phyloP scores from a whole-genome alignment of 164 flowering plant genomes.

The Macadamia tetraphylla region DNA sequence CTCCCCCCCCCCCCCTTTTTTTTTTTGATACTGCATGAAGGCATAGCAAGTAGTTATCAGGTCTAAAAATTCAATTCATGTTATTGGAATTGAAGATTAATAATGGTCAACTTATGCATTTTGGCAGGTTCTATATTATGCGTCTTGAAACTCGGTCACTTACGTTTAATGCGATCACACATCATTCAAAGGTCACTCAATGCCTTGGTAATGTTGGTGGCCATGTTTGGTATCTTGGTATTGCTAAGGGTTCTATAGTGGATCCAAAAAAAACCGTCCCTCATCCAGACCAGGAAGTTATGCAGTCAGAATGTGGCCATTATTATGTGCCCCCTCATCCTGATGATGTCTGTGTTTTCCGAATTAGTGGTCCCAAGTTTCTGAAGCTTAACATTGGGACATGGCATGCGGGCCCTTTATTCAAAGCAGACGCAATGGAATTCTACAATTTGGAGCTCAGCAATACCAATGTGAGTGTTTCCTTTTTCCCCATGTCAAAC shows the following conservation, averaged over 20 bases:
- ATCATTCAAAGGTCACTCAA: conserved; percentile 90
- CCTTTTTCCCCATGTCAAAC: not conserved
- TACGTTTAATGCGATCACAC: conserved; percentile 59
- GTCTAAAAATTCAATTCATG: too few species aligned
- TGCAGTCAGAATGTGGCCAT: conserved; percentile 62
- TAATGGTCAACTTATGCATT: not conserved
- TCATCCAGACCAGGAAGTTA: conserved; percentile 13
- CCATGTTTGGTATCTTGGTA: conserved; percentile 81
- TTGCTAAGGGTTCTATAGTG: conserved; percentile 67
- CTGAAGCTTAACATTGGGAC: conserved; percentile 82
- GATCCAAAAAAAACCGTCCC: conserved; percentile 20
- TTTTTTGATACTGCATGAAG: too few species aligned
- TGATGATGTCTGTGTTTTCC: conserved; percentile 60
- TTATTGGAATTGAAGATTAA: too few species aligned
- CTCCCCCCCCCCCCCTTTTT: too few species aligned
- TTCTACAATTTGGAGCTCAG: conserved; percentile 87
- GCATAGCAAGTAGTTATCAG: too few species aligned
- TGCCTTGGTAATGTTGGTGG: conserved; percentile 90
- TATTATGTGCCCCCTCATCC: conserved; percentile 64
- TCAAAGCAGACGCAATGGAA: conserved; percentile 49
- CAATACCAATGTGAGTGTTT: conserved; percentile 74
- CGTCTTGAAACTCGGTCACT: conserved; percentile 42
- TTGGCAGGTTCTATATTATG: conserved; percentile 81
- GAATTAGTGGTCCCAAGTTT: conserved; percentile 67
- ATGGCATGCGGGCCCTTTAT: conserved; percentile 97